Base-by-base conservation (phyloP, 1,284 basidiomycete genomes). In the Mycena sp. region DNA sequence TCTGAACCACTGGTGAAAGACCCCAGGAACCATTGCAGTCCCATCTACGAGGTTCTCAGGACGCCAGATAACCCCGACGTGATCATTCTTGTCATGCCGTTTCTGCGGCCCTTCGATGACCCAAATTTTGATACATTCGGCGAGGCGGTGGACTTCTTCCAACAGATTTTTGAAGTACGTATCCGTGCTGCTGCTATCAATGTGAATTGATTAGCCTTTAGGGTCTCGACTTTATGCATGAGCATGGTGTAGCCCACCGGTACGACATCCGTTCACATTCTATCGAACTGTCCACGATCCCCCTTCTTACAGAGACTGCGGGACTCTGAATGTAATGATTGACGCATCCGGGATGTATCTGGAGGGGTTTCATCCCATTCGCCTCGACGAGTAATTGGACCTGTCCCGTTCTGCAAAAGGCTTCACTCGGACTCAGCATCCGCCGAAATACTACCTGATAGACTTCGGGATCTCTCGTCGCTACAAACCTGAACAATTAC, bases 151-250 rank as follows among this genome's bases (percentile, higher is more conserved):
- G 72, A 74, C 4, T 77, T 76, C 48, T 65, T 78, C 4, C 45
- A 68, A 2, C 78, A 80, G 45, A 69, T 73, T 3, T 60, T 78
- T 6, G 73, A 78, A 35, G 78, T 75, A n/a, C n/a, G n/a, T n/a
- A n/a, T 12, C 28, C 11, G 43, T 10, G 35, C 30, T 3, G 14
- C 2, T 25, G 3, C 17, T 32, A 30, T 29, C 21, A 14, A 32
- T 28, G 7, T 26, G 7, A 21, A 14, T 16, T 45, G 9, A 35
- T 35, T 16, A 45, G 43, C 7, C 16, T 45, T 21, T 45, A 76
- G 74, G 74, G 75, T 5, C 46, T 76, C 16, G 32, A 30, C 0
- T 76, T 72, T 45, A 64, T 76, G 5, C 76, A 76, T 28, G 35
- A 66, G 16, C 64, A 70, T 23, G 21, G 44, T 52, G 30, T 60